phyloP scores from a whole-genome alignment of 2,329 filamentous ascomycete species.

The Didymella pinodella region DNA sequence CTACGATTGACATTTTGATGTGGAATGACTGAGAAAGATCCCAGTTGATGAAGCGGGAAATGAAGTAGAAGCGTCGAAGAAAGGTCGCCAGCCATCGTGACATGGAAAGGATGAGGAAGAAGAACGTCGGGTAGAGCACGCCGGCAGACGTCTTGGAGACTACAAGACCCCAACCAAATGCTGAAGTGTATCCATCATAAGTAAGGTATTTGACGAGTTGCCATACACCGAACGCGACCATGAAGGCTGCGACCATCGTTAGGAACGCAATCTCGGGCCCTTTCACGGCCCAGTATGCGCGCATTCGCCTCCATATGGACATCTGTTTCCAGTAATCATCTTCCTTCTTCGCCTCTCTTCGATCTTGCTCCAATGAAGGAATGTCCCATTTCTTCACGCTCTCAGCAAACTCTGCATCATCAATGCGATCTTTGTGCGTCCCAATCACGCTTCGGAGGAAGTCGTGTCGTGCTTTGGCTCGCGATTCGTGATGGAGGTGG shows the following conservation, averaged over 20 bases:
- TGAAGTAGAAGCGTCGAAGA: slow-evolving; percentile 59
- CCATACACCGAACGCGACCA: slow-evolving; percentile 63
- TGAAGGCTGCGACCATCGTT: slow-evolving; percentile 56
- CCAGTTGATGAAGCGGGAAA: slow-evolving; percentile 66
- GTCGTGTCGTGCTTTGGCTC: slow-evolving; percentile 56
- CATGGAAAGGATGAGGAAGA: slow-evolving; percentile 67
- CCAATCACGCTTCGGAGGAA: slow-evolving; percentile 63
- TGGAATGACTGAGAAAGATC: slow-evolving; percentile 65
- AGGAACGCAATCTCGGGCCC: slow-evolving; percentile 62
- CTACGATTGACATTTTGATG: slow-evolving; percentile 62
- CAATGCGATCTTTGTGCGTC: slow-evolving; percentile 54
- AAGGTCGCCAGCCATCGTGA: slow-evolving; percentile 64
- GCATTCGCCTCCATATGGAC: slow-evolving; percentile 55
- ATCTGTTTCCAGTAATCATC: slow-evolving; percentile 58
- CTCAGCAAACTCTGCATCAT: slow-evolving; percentile 57
- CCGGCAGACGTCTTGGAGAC: slow-evolving; percentile 65
- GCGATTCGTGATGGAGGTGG: slow-evolving; percentile 53
- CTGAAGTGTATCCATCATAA: slow-evolving; percentile 55
- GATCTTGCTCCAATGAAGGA: slow-evolving; percentile 58
- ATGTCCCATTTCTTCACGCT: slow-evolving; percentile 59
- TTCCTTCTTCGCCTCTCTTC: slow-evolving; percentile 58
- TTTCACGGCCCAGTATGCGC: slow-evolving; percentile 65
- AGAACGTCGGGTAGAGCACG: slow-evolving; percentile 64
- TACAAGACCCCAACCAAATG: slow-evolving; percentile 65
- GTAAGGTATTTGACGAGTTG: slow-evolving; percentile 63